A percentile compares a stretch with the other conserved stretches of the same genome.
Conservation (phyloP, 1,139 yeast species). For the Candida sojae region DNA sequence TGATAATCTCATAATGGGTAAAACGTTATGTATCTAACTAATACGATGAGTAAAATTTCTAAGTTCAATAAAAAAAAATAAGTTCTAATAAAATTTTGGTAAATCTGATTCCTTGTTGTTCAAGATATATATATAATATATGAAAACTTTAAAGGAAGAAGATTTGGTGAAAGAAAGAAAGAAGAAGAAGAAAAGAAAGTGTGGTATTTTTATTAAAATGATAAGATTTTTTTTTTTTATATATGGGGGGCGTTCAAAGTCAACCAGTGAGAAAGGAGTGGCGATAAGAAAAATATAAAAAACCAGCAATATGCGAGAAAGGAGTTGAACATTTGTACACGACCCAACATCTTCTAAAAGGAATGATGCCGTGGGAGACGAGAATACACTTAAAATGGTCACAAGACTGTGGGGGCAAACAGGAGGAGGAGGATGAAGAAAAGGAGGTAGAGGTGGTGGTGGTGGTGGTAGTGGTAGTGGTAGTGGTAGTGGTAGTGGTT, state of each 20-base stretch:
- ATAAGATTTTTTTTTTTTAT: constrained; percentile 1
- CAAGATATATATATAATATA: neutral
- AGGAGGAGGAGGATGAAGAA: too few species aligned
- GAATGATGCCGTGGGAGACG: too few species aligned
- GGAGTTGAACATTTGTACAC: neutral
- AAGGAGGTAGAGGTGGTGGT: too few species aligned
- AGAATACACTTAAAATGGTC: too few species aligned
- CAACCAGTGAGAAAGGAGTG: neutral
- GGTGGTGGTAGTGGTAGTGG: too few species aligned
- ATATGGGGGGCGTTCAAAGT: neutral
- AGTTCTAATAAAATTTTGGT: neutral
- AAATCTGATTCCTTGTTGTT: neutral
- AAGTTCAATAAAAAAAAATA: too few species aligned
- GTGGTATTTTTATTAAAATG: neutral
- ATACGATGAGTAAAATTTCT: too few species aligned
- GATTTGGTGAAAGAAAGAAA: constrained; percentile 1
- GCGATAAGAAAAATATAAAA: neutral
- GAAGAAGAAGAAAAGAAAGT: neutral
- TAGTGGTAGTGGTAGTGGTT: too few species aligned
- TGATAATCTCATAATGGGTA: constrained; percentile 44
- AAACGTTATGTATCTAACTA: neutral
- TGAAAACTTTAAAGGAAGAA: neutral
- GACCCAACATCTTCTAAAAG: neutral
- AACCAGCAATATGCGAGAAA: neutral
- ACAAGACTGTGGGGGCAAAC: too few species aligned